Evolutionary conservation across 2,329 filamentous ascomycete species (phyloP).

Genomic region (Lachnellula arida): DNA sequence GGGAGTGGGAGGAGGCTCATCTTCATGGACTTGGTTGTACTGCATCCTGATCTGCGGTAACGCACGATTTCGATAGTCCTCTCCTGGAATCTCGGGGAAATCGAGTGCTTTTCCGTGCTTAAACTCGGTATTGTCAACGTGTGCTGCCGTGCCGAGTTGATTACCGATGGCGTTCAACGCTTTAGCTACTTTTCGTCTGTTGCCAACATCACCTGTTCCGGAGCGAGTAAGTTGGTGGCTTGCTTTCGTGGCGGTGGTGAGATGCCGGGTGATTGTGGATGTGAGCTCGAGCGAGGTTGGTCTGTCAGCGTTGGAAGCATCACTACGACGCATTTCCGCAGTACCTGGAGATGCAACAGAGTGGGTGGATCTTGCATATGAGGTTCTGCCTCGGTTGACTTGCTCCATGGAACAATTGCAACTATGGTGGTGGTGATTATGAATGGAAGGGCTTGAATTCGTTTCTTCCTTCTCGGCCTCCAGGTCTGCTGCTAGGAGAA

Average conservation of each 20-base stretch:
- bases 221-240: too few species aligned
- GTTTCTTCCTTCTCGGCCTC: constrained; percentile 6
- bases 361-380: constrained; percentile 1
- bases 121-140: too few species aligned
- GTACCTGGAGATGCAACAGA: background rate
- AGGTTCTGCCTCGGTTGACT: background rate
- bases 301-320: constrained; percentile 4
- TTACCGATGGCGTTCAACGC: too few species aligned
- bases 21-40: constrained; percentile 42
- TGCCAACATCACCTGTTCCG: too few species aligned
- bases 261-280: constrained; percentile 71
- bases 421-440: background rate
- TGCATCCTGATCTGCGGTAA: too few species aligned
- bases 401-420: constrained; percentile 3
- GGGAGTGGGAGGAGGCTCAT: constrained; percentile 79
- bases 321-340: constrained; percentile 1
- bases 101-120: too few species aligned
- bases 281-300: constrained; percentile 54
- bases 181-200: too few species aligned
- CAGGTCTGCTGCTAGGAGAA: constrained; percentile 36
- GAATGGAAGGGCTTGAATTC: background rate
- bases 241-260: too few species aligned
- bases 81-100: too few species aligned
- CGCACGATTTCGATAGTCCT: too few species aligned
- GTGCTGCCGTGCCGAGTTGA: too few species aligned